Percentiles rank a stretch among this genome's conserved stretches.
Conservation (phyloP, 345 rosid species). For the Sonneratia alba region DNA sequence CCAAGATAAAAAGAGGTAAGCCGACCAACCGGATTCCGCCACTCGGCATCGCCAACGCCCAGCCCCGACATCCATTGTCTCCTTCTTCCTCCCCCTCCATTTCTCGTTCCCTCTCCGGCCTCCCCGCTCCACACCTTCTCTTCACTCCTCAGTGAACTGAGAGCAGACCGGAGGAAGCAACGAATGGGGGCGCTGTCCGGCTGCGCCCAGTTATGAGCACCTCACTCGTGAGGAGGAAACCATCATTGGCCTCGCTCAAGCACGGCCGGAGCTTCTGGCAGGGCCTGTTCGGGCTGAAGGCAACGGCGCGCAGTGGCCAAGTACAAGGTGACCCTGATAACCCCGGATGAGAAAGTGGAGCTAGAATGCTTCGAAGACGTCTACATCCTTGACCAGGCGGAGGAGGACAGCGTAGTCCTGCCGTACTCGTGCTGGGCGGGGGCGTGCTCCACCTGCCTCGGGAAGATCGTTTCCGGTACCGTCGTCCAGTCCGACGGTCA, state of each 20-base stretch:
- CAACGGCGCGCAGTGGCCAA: slow-evolving; percentile 36
- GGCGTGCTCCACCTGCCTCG: slow-evolving; percentile 81
- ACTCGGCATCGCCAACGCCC: slow-evolving; percentile 32
- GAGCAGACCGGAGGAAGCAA: neutral
- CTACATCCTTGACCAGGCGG: slow-evolving; percentile 63
- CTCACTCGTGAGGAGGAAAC: slow-evolving; percentile 40
- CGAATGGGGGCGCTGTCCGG: slow-evolving; percentile 51
- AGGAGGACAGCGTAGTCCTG: slow-evolving; percentile 60
- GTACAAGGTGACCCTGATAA: slow-evolving; percentile 71
- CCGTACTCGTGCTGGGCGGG: slow-evolving; percentile 99
- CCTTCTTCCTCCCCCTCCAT: slow-evolving; percentile 10
- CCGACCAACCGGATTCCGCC: slow-evolving; percentile 35
- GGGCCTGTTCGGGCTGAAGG: slow-evolving; percentile 53
- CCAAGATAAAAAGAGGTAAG: slow-evolving; percentile 34
- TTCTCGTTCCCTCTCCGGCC: slow-evolving; percentile 4
- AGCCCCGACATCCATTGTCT: slow-evolving; percentile 17
- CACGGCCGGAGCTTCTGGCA: slow-evolving; percentile 30
- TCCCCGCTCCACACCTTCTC: neutral
- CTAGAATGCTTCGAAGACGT: slow-evolving; percentile 44
- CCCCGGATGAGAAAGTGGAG: slow-evolving; percentile 51
- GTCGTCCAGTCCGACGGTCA: slow-evolving; percentile 85
- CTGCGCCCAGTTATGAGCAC: slow-evolving; percentile 42
- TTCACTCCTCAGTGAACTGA: neutral
- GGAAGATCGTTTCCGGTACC: slow-evolving; percentile 35
- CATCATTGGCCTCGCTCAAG: slow-evolving; percentile 31